Evolutionary conservation across 2,329 filamentous ascomycete genomes (phyloP).

Genomic region (Cercospora sp.): DNA sequence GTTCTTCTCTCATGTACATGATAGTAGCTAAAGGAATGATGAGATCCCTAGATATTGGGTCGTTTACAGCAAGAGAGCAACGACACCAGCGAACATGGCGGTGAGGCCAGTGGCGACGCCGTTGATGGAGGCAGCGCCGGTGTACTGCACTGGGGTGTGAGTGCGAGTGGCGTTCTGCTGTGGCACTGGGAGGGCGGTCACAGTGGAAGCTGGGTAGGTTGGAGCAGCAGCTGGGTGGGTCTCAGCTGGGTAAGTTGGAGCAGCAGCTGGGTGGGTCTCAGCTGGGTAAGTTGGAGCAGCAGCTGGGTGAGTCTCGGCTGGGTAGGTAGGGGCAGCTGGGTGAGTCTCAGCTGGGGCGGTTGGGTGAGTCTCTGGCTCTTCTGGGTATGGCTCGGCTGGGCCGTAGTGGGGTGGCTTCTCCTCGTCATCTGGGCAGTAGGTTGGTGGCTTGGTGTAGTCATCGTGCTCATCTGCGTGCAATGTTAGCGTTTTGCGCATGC

Average conservation of each 20-base stretch:
- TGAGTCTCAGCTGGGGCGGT: not conserved
- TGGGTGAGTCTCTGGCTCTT: not conserved
- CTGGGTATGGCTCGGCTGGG: slow-evolving; percentile 8
- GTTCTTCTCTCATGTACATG: not conserved
- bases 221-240: not conserved
- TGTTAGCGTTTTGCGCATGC: not conserved
- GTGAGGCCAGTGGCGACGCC: slow-evolving; percentile 14
- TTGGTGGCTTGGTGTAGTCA: slow-evolving; percentile 11
- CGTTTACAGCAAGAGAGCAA: slow-evolving; percentile 13
- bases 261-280: not conserved
- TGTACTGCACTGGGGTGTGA: not conserved
- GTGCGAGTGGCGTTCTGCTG: not conserved
- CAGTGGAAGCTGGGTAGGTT: not conserved
- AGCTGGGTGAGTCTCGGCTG: not conserved
- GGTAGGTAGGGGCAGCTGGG: not conserved
- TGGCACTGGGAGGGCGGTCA: not conserved
- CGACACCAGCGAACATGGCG: slow-evolving; percentile 15
- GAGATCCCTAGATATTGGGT: not conserved
- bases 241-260: not conserved
- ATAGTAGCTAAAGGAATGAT: not conserved
- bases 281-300: not conserved
- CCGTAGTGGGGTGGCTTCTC: slow-evolving; percentile 12
- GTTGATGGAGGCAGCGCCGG: slow-evolving; percentile 13
- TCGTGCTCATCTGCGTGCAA: not conserved
- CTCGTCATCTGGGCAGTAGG: slow-evolving; percentile 1